phyloP scores from a whole-genome alignment of 352 stramenopile genomes.

The Phytopythium litorale region DNA sequence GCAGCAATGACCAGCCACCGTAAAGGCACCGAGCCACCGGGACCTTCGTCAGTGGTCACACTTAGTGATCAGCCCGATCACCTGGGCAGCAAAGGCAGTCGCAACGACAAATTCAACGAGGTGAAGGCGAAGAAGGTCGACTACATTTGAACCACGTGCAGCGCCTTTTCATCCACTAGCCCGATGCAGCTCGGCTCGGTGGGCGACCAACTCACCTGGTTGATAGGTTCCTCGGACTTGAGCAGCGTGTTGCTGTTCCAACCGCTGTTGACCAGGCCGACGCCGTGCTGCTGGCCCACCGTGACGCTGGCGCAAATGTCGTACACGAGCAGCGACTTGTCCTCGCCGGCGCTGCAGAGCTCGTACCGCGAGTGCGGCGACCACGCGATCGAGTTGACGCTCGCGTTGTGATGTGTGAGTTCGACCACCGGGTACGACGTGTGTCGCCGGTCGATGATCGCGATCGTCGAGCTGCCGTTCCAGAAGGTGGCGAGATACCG shows the following conservation, averaged over 20 bases:
- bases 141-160: slow-evolving; percentile 92
- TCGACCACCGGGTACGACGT: slow-evolving; percentile 89
- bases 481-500: slow-evolving; percentile 96
- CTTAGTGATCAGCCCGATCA: neutral
- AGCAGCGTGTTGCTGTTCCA: slow-evolving; percentile 53
- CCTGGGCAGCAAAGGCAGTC: neutral
- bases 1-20: neutral
- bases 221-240: slow-evolving; percentile 66
- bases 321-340: slow-evolving; percentile 96
- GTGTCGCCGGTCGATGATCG: slow-evolving; percentile 96
- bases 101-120: neutral
- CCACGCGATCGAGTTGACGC: slow-evolving; percentile 97
- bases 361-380: slow-evolving; percentile 91
- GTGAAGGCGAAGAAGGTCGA: neutral
- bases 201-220: slow-evolving; percentile 89
- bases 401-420: slow-evolving; percentile 88
- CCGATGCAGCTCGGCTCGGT: slow-evolving; percentile 95
- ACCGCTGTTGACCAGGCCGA: slow-evolving; percentile 15
- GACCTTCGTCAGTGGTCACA: too few relatives aligned
- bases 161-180: slow-evolving; percentile 93
- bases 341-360: slow-evolving; percentile 95
- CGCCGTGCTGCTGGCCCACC: slow-evolving; percentile 15
- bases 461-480: slow-evolving; percentile 88
- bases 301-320: slow-evolving; percentile 68
- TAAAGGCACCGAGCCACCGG: too few relatives aligned